Evolutionary conservation across 1,139 yeast genomes (phyloP).

Genomic region (Yamadazyma pseudoaaseri): DNA sequence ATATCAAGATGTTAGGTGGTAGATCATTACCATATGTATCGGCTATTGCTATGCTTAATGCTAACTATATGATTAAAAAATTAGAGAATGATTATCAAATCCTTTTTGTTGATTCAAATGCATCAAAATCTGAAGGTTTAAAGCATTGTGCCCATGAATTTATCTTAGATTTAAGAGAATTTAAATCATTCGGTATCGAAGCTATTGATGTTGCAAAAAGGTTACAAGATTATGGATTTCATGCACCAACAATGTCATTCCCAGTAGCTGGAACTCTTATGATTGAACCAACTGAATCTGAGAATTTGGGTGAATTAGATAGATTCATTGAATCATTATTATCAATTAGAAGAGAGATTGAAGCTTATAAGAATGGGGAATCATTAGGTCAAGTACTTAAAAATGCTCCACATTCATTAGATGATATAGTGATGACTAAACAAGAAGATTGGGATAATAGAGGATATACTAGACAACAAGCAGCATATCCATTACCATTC

Average conservation of each 20-base stretch:
- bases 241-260: conserved; percentile 98
- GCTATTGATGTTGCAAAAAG: conserved; percentile 97
- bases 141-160: conserved; percentile 96
- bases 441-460: conserved; percentile 71
- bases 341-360: conserved; percentile 78
- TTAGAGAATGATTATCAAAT: conserved; percentile 71
- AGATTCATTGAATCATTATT: conserved; percentile 88
- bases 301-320: conserved; percentile 82
- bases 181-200: conserved; percentile 79
- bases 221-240: conserved; percentile 97
- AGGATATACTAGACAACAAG: conserved; percentile 89
- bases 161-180: conserved; percentile 85
- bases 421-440: conserved; percentile 62
- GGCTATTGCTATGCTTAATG: conserved; percentile 86
- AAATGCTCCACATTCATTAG: conserved; percentile 89
- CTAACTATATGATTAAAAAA: conserved; percentile 89
- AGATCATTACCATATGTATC: conserved; percentile 82
- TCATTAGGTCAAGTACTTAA: conserved; percentile 71
- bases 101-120: conserved; percentile 61
- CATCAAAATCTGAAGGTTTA: conserved; percentile 46
- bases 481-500: conserved; percentile 84
- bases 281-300: conserved; percentile 98
- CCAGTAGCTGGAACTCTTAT: conserved; percentile 96
- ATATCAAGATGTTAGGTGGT: conserved; percentile 91
- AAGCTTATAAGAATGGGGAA: conserved; percentile 66